Base-by-base conservation (phyloP, 108 stramenopile species). In the Mediolabrus comicus region DNA sequence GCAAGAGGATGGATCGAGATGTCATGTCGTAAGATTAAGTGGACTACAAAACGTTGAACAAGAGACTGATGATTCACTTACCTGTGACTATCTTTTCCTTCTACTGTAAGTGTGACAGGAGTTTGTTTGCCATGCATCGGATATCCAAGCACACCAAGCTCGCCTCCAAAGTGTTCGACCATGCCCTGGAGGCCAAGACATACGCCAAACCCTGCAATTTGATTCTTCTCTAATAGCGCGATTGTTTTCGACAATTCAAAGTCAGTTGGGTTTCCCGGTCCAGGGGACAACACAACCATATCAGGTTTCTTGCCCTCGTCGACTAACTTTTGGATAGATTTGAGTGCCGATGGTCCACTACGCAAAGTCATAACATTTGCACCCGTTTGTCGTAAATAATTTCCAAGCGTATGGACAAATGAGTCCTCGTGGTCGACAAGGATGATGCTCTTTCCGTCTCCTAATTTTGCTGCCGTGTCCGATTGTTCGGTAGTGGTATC, bases 81-180 rank as follows among this genome's bases (percentile, higher is more conserved):
- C 86, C 82, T 83, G 28, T 66, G 67, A 17, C 78, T 83, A 24
- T 57, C 65, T 65, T 84, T 66, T 5, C 92, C 94, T 52, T 71
- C 65, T 49, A 60, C 59, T 27, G 92, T 93, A 27, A 94, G 79
- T 16, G 83, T 88, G 16, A 97, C 80, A 10, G 81, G 66, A 4
- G 97, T 93, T 38, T 94, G 94, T 76, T 97, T 97, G 39, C 98
- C 98, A 62, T 99, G 98, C 94, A 99, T 97, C 7, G 98, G 98
- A 59, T 97, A 97, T 11, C 85, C 67, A 16, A 99, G 83, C 30
- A 97, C 92, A 25, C 89, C 95, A 14, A 99, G 87, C 51, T 80
- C 85, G 5, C 97, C 98, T 3, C 98, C 98, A 82, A 96, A 97
- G 71, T 96, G 87, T 69, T 99, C 97, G 4, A 97, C 97, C 94